These are phyloP conservation scores for Pachysolen tannophilus DNA, from an alignment of 805 yeast species.

Conservation along the genomic window DNA sequence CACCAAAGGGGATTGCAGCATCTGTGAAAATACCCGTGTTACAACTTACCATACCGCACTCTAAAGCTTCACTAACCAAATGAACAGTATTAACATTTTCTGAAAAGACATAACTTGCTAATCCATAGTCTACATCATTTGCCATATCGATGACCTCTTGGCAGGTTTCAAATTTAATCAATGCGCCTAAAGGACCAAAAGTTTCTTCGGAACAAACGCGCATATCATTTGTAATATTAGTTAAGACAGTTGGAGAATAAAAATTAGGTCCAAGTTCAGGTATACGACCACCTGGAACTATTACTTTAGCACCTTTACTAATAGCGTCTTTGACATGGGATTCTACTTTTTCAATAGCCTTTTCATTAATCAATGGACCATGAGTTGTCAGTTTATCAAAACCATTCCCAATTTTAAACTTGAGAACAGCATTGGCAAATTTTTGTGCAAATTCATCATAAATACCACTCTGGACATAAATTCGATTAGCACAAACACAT, in stretches of 20 bases:
- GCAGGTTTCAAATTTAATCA: slow-evolving; percentile 55
- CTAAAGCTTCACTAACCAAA: slow-evolving; percentile 57
- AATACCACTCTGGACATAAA: slow-evolving; percentile 56
- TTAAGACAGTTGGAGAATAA: slow-evolving; percentile 60
- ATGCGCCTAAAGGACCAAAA: slow-evolving; percentile 74
- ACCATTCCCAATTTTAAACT: slow-evolving; percentile 55
- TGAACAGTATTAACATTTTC: slow-evolving; percentile 44
- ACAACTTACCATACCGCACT: slow-evolving; percentile 77
- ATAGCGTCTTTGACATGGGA: slow-evolving; percentile 61
- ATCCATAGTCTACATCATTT: slow-evolving; percentile 62
- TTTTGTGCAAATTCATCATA: slow-evolving; percentile 51
- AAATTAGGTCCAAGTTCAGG: slow-evolving; percentile 53
- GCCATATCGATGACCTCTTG: slow-evolving; percentile 58
- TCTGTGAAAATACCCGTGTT: slow-evolving; percentile 70
- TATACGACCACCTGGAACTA: slow-evolving; percentile 51
- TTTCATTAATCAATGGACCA: slow-evolving; percentile 66
- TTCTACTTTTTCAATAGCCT: slow-evolving; percentile 54
- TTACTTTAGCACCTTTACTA: slow-evolving; percentile 53
- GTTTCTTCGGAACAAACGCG: slow-evolving; percentile 61
- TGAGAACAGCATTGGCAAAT: slow-evolving; percentile 36
- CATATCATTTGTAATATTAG: slow-evolving; percentile 53
- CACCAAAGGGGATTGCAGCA: slow-evolving; percentile 69
- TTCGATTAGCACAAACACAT: slow-evolving; percentile 72
- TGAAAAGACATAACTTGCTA: slow-evolving; percentile 72
- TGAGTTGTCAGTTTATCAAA: slow-evolving; percentile 51